Conservation (phyloP, 768 basidiomycete species). For the Psilocybe cyanescens region DNA sequence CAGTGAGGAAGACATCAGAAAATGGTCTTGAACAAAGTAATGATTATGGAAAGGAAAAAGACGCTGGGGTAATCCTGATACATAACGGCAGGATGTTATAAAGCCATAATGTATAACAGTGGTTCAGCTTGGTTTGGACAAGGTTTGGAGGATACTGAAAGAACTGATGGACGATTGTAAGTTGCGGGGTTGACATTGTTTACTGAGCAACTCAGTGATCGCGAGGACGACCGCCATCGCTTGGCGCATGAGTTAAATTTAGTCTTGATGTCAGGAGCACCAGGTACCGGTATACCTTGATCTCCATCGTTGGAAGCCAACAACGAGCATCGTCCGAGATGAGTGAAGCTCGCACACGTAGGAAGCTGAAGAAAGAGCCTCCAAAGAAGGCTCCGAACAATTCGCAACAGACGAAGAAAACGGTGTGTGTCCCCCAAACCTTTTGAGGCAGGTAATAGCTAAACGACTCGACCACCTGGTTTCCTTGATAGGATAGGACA, state of each 20-base stretch:
- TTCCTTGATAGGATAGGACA: conserved; percentile 11
- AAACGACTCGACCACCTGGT: background rate
- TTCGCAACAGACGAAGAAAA: background rate
- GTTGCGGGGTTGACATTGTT: background rate
- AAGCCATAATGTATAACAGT: too few species aligned
- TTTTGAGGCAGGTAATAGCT: background rate
- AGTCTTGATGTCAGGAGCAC: conserved; percentile 3
- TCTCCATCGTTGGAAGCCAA: conserved; percentile 8
- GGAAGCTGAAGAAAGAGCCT: conserved; percentile 18
- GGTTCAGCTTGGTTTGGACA: too few species aligned
- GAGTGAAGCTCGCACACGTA: conserved; percentile 22
- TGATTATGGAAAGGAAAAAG: background rate
- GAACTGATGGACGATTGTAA: too few species aligned
- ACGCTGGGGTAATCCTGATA: too few species aligned
- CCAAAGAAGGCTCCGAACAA: conserved; percentile 13
- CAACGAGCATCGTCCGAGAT: conserved; percentile 13
- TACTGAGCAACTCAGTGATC: background rate
- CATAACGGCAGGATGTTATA: too few species aligned
- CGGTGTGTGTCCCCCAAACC: background rate
- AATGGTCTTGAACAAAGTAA: conserved; percentile 6
- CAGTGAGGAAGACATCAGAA: conserved; percentile 9
- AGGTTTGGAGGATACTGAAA: too few species aligned
- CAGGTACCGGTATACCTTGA: conserved; percentile 11
- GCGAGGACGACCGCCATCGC: background rate
- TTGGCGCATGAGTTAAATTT: background rate